Conservation (phyloP, 2,329 filamentous ascomycete genomes). For the Colletotrichum godetiae region DNA sequence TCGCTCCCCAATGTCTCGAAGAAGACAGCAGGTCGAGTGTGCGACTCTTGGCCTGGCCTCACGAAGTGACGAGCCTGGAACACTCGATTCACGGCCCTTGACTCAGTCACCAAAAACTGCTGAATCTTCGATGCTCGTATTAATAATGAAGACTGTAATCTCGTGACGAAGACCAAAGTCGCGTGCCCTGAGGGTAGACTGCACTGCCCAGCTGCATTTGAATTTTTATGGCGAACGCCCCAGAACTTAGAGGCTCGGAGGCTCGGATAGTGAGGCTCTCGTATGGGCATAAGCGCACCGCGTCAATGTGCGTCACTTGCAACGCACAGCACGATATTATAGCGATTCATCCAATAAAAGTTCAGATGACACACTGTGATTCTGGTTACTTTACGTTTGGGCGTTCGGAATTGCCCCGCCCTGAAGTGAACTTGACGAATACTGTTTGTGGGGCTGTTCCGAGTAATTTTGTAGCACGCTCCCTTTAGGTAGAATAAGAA, state of each 20-base stretch:
- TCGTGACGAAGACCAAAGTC: no score
- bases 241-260: background rate
- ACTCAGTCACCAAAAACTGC: no score
- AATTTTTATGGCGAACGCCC: background rate
- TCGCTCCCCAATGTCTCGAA: no score
- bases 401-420: background rate
- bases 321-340: background rate
- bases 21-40: no score
- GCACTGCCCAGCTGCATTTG: background rate
- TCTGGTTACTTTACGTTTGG: background rate
- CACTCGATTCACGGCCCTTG: no score
- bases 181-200: no score
- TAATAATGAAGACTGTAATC: no score
- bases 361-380: background rate
- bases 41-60: no score
- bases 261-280: background rate
- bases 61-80: no score
- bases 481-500: background rate
- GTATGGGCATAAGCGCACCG: background rate
- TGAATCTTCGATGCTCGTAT: no score
- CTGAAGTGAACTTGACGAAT: background rate
- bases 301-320: background rate
- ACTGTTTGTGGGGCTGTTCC: background rate
- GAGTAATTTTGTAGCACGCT: background rate
- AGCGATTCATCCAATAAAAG: background rate